Base-by-base conservation (phyloP, 2,329 filamentous ascomycete genomes). In the Fusarium oxysporum region DNA sequence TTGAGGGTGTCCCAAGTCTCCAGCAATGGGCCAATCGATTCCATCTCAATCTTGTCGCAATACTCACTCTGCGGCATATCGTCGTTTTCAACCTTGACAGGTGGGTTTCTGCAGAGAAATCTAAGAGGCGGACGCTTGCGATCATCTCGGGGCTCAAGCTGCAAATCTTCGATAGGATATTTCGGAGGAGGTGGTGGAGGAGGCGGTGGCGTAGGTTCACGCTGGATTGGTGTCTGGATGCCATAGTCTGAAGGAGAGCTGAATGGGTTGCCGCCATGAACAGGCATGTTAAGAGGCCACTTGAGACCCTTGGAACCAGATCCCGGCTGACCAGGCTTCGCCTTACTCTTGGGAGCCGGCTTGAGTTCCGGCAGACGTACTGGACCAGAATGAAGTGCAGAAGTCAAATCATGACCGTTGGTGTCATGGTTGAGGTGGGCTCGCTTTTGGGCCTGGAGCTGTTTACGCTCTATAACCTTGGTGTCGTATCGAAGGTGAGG, bases 1-100 rank as follows among this genome's bases (percentile, higher is more conserved):
- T 98, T 99, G 38, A 99, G 87, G 0, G 95, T 98, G 77, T 98
- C 95, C 96, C 96, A 99, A 0, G 93, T 94, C 82, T 98, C 96
- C 30, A 99, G 84, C 21, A 98, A 85, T 5, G 91, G 88, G 0
- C 95, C 95, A n/a, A 98, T 90, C 7, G 94, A 96, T 76, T 92
- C 91, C 90, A 96, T 96, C 25, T 91, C 84, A 60, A 98, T 90
- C 43, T 91, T 89, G 21, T 78, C 70, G 17, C 75, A 68, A 4
- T 66, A 51, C 16, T 65, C 54, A 38, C 51, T 58, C 37, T 72
- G 68, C 4, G 71, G 48, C 6, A 68, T 56, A 19, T 76, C 72
- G 3, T 74, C 75, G 23, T 85, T 82, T 23, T 86, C 84, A 17
- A 85, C 79, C 10, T 86, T 81, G 47, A 87, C 84, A 2, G 89